Evolutionary conservation across 2,329 filamentous ascomycete species (phyloP).

Genomic region (Microcyclosporella mali): DNA sequence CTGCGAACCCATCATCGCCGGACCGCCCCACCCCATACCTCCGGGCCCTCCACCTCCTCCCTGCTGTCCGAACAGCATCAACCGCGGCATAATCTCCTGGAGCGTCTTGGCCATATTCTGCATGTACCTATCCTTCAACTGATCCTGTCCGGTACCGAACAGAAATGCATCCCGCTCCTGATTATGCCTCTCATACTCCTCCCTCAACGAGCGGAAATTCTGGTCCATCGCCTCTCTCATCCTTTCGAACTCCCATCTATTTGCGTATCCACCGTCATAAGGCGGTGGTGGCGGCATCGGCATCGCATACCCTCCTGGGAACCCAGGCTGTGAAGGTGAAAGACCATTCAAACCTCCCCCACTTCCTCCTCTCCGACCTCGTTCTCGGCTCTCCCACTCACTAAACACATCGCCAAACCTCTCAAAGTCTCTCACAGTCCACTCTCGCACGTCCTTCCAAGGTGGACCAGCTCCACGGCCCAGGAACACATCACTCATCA

Average conservation of each 20-base stretch:
- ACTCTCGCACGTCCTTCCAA: constrained; percentile 17
- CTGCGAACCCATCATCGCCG: too few relatives aligned
- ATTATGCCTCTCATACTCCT: constrained; percentile 18
- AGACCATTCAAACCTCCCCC: too few relatives aligned
- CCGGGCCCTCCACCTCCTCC: constrained; percentile 1
- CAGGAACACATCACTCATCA: constrained; percentile 16
- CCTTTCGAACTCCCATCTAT: constrained; percentile 12
- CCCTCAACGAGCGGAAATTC: constrained; percentile 15
- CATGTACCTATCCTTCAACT: constrained; percentile 21
- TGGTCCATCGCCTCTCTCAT: constrained; percentile 13
- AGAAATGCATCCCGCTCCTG: constrained; percentile 17
- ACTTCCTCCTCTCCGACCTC: constrained; percentile 8
- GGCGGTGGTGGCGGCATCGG: not conserved
- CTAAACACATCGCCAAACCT: constrained; percentile 21
- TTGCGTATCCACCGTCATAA: not conserved
- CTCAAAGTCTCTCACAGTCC: constrained; percentile 25
- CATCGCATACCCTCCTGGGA: too few relatives aligned
- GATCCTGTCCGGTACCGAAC: constrained; percentile 22
- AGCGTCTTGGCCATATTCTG: constrained; percentile 21
- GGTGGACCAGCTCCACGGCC: constrained; percentile 5
- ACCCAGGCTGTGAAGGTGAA: too few relatives aligned
- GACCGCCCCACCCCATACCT: not conserved
- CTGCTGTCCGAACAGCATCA: constrained; percentile 12
- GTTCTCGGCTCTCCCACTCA: constrained; percentile 17
- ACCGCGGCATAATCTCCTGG: constrained; percentile 22